Evolutionary conservation across 2,329 filamentous ascomycete genomes (phyloP).

Genomic region (Fusarium sp.): DNA sequence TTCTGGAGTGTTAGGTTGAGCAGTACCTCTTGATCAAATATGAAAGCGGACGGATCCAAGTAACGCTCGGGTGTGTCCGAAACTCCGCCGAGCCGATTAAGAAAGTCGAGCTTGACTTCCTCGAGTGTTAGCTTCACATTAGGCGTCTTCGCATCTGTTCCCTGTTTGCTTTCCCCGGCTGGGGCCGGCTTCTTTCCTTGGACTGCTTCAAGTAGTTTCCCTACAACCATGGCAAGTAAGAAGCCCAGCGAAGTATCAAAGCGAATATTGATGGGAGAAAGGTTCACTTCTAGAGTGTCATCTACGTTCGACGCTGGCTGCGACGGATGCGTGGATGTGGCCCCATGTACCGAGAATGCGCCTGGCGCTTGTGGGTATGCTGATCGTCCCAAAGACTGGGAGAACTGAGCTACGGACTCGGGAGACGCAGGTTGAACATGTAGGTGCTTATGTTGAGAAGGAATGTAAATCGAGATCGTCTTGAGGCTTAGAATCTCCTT

Average conservation of each 20-base stretch:
- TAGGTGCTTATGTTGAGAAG: conserved; percentile 57
- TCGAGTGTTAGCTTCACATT: conserved; percentile 57
- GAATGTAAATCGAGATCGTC: conserved; percentile 63
- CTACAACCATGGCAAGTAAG: conserved; percentile 60
- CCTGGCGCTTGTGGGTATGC: conserved; percentile 64
- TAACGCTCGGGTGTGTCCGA: conserved; percentile 59
- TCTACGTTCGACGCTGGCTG: conserved; percentile 24
- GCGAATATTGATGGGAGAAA: conserved; percentile 62
- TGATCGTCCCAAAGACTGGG: conserved; percentile 50
- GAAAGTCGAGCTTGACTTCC: conserved; percentile 62
- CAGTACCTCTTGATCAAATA: conserved; percentile 59
- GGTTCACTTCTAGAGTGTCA: conserved; percentile 55
- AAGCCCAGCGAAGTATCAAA: conserved; percentile 66
- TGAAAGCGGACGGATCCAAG: conserved; percentile 51
- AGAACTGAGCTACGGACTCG: conserved; percentile 43
- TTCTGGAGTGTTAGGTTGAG: conserved; percentile 60
- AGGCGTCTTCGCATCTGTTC: conserved; percentile 34
- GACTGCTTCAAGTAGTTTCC: conserved; percentile 58
- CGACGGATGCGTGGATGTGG: conserved; percentile 15
- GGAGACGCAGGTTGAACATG: conserved; percentile 47
- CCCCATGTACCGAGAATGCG: conserved; percentile 62
- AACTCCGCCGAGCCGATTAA: conserved; percentile 62
- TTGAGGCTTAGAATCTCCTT: conserved; percentile 62
- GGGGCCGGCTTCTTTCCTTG: conserved; percentile 41
- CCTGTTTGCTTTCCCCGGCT: conserved; percentile 20